Evolutionary conservation across 306 rosid genomes (phyloP), one percentile per base, ranked within the genome.

Genomic region (Gastrolobium bilobum): DNA sequence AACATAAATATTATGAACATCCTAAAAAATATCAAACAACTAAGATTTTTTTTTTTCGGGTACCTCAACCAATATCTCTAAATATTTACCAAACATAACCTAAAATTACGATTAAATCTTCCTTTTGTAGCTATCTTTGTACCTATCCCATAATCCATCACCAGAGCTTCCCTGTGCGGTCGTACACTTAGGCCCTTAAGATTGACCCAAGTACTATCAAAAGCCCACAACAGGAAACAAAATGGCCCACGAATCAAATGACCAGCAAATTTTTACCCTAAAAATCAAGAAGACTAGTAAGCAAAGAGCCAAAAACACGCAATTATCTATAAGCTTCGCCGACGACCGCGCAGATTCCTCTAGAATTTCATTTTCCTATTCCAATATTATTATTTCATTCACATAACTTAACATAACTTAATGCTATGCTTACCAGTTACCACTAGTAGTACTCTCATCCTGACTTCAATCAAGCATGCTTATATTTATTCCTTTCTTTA

Each of bases 241-340:
- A 10, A 42, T 57, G 51, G 35, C 68, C 76, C 82, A 78, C 68
- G 44, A 78, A 68, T 47, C 11, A 34, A 7, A 58, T 47, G 70
- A 69, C 35, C 35, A 79, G 38, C 7, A 59, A 48, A 4, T 11
- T 47, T 6, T 48, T 59, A 60, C 64, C 77, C 71, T 58, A 70
- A 71, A 69, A 50, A 13, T 2, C 59, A 68, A 46, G 50, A 43
- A 30, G 10, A 54, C 31, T n/a, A 10, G 20, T 63, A 69, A 79
- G 54, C 46, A 48, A 11, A 37, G 51, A 69, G 70, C 44, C 46
- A 48, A 11, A 37, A 42, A 10, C 77, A 70, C 83, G 56, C 44
- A 60, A 59, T 71, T 26, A 35, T 35, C 46, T 37, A 1, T 68
- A 50, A 30, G 6, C 51, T 11, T 37, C 51, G 11, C 26, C 76